Conservation (phyloP, 2,329 filamentous ascomycete species). For the Cladophialophora bantiana region DNA sequence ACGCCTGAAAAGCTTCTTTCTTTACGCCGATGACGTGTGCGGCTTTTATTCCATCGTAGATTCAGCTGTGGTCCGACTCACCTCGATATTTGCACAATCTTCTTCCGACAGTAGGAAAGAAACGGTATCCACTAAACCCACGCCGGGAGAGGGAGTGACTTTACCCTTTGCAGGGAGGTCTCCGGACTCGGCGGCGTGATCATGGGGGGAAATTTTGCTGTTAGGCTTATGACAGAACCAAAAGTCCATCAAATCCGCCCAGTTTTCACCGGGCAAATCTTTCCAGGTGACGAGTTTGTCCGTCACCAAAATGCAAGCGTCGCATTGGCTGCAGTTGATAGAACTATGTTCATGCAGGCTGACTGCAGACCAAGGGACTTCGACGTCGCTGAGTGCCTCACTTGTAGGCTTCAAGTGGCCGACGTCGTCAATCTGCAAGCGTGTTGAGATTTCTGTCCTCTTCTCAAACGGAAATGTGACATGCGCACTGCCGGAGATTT, state of each 20-base stretch:
- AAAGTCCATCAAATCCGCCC: constrained; percentile 99
- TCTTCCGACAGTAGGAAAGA: constrained; percentile 73
- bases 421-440: constrained; percentile 59
- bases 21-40: constrained; percentile 55
- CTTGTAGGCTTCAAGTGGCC: constrained; percentile 30
- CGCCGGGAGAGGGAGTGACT: constrained; percentile 69
- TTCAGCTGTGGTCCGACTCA: constrained; percentile 40
- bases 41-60: neutral
- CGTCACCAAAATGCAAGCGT: constrained; percentile 42
- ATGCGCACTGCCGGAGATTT: constrained; percentile 53
- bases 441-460: constrained; percentile 59
- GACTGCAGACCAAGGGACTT: constrained; percentile 42
- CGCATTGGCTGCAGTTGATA: constrained; percentile 52
- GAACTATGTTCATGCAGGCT: constrained; percentile 50
- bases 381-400: constrained; percentile 27
- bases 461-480: constrained; percentile 57
- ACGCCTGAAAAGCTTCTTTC: constrained; percentile 60
- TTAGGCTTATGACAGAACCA: constrained; percentile 98
- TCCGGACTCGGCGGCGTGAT: constrained; percentile 63
- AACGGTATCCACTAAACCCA: constrained; percentile 81
- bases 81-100: constrained; percentile 65
- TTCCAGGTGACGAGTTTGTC: constrained; percentile 71
- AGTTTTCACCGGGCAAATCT: constrained; percentile 93
- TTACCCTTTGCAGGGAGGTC: constrained; percentile 84
- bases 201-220: constrained; percentile 48